Evolutionary conservation across 2,329 filamentous ascomycete species (phyloP), one percentile per base, ranked within the genome.

Genomic region (Pezicula neosporulosa): DNA sequence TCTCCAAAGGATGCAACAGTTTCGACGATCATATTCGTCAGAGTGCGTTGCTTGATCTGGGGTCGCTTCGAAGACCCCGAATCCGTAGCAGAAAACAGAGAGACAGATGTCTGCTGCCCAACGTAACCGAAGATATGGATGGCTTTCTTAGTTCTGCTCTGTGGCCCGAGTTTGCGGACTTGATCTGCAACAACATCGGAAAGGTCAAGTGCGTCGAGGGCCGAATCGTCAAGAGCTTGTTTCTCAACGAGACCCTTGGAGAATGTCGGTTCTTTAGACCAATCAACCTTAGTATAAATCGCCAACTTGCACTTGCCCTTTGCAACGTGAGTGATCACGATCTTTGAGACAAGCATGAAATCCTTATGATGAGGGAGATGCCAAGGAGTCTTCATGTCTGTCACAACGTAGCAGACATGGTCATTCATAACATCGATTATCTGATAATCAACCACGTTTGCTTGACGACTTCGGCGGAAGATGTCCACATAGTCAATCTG

Each of bases 291-390:
- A 48, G 86, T 89, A 70, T 90, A 96, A 41, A 97, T 82, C 24
- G 91, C 87, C 50, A 99, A 81, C 72, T 94, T 97, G 69, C 90
- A 96, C 68, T 87, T 91, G 12, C 89, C 91, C 71, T 97, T 97
- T 48, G 90, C 85, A 54, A 93, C 80, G 64, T 97, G 90, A 2
- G 94, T 97, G 56, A 99, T 94, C 57, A 97, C 90, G 56, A 96
- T 85, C 70, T 96, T 97, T 59, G 84, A 93, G 51, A 95, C 82
- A 19, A 97, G 75, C 60, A 86, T 86, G 71, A 97, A 96, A 47
- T 83, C 81, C 45, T 83, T 77, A 48, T 86, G 83, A 66, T 91
- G 86, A 12, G 94, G 94, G 36, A 97, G 77, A 72, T 96, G 90
- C 64, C 65, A 68, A 7, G 82, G 78, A 16, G 78, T 84, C 66